Evolutionary conservation across 192 early-diverging fungal species (phyloP).

Genomic region (Gigaspora rosea): DNA sequence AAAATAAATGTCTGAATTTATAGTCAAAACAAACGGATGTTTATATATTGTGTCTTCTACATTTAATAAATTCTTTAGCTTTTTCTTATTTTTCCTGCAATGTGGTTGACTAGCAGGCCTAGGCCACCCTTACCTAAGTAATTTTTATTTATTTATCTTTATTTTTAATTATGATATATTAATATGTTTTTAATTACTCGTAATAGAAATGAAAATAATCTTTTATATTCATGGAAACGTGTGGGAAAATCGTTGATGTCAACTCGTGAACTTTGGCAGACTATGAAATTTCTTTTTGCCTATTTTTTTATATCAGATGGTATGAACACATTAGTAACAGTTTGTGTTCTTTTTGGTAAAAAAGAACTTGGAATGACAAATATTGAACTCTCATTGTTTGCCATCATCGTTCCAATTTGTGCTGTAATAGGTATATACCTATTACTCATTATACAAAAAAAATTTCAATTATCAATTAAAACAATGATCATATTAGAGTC

Average conservation of each 20-base stretch:
- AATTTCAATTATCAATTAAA: slow-evolving; percentile 46
- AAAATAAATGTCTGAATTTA: not conserved
- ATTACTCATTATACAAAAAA: slow-evolving; percentile 50
- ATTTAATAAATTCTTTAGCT: not conserved
- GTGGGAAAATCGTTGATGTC: slow-evolving; percentile 39
- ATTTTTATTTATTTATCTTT: too few relatives aligned
- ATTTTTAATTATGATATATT: not conserved
- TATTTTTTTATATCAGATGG: slow-evolving; percentile 72
- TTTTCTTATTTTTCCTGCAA: too few relatives aligned
- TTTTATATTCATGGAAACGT: not conserved
- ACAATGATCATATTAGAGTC: slow-evolving; percentile 48
- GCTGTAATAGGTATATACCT: slow-evolving; percentile 51
- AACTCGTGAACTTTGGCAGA: slow-evolving; percentile 45
- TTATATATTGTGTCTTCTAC: not conserved
- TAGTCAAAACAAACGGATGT: not conserved
- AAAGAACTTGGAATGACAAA: slow-evolving; percentile 50
- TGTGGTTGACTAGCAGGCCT: too few relatives aligned
- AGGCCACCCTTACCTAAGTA: too few relatives aligned
- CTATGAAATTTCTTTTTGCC: slow-evolving; percentile 61
- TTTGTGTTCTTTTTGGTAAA: slow-evolving; percentile 59
- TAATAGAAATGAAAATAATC: not conserved
- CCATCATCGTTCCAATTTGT: slow-evolving; percentile 49
- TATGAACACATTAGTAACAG: slow-evolving; percentile 52
- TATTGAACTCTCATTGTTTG: slow-evolving; percentile 47
- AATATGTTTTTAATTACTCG: not conserved